A percentile compares a stretch with the other conserved stretches of the same genome.
Conservation (phyloP, 2,329 filamentous ascomycete genomes). For the Botrytis elliptica region DNA sequence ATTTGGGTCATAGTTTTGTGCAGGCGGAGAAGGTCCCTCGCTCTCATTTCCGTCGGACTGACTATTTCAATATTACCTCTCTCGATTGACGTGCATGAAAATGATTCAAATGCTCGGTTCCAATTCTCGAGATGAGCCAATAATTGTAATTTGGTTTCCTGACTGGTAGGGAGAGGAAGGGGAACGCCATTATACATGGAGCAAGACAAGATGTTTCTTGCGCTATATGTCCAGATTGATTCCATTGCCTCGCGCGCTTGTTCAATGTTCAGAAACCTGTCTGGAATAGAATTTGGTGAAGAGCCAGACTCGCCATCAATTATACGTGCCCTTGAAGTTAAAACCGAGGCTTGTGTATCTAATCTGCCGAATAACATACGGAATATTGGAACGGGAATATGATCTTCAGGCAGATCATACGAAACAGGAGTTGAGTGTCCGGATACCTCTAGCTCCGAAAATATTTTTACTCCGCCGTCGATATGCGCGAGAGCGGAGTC, state of each 20-base stretch:
- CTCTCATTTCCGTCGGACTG: background rate
- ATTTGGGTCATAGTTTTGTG: conserved; percentile 11
- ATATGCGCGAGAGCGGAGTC: conserved; percentile 27
- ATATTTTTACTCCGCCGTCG: conserved; percentile 25
- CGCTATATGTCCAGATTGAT: conserved; percentile 14
- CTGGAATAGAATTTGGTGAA: background rate
- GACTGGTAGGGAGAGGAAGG: background rate
- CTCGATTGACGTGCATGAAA: background rate
- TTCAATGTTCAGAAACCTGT: background rate
- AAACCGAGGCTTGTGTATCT: conserved; percentile 23
- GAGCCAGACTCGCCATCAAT: conserved; percentile 2
- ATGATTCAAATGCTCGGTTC: conserved; percentile 9
- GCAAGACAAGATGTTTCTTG: conserved; percentile 14
- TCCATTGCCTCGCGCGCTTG: conserved; percentile 19
- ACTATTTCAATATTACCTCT: background rate
- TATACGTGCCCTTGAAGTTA: conserved; percentile 9
- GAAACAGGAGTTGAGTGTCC: background rate
- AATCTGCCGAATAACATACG: conserved; percentile 25
- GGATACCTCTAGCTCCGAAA: conserved; percentile 23
- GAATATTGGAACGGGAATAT: conserved; percentile 24
- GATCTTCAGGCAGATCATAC: background rate
- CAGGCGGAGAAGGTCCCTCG: conserved; percentile 5
- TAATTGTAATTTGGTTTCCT: background rate
- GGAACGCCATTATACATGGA: conserved; percentile 19
- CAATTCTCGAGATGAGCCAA: conserved; percentile 1